These are phyloP conservation scores for Aspergillus olivimuriae DNA, from an alignment of 495 filamentous ascomycete genomes.

Conservation along the genomic window DNA sequence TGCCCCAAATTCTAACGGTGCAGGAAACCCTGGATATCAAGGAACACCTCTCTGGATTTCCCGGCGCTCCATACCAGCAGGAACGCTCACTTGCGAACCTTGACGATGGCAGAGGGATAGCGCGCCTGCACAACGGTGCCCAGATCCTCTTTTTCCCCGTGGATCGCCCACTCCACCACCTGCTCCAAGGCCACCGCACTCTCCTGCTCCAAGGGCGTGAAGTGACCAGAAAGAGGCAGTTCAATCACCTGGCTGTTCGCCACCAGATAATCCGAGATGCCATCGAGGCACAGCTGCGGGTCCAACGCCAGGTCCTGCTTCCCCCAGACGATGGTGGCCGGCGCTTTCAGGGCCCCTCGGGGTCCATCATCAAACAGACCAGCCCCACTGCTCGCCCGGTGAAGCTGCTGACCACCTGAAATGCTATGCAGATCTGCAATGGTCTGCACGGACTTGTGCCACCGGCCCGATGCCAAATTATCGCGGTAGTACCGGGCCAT, in stretches of 20 bases:
- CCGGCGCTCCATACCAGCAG: neutral
- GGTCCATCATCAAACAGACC: constrained; percentile 42
- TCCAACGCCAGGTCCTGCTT: constrained; percentile 37
- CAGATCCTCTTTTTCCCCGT: constrained; percentile 33
- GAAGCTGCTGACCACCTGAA: constrained; percentile 16
- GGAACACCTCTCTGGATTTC: too few species aligned
- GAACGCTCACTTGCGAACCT: constrained; percentile 23
- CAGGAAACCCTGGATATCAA: too few species aligned
- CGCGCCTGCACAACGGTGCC: constrained; percentile 18
- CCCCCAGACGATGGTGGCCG: constrained; percentile 49
- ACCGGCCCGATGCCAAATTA: constrained; percentile 25
- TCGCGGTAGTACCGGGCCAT: constrained; percentile 48
- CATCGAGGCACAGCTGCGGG: constrained; percentile 33
- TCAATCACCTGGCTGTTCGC: constrained; percentile 34
- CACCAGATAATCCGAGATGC: constrained; percentile 37
- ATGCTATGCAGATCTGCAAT: constrained; percentile 38
- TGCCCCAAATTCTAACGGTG: too few species aligned
- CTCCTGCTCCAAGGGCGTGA: constrained; percentile 36
- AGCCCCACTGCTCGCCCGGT: constrained; percentile 28
- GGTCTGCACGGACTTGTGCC: constrained; percentile 45
- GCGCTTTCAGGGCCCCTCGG: constrained; percentile 38
- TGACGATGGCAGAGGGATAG: constrained; percentile 29
- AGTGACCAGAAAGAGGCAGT: constrained; percentile 35
- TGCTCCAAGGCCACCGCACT: constrained; percentile 28
- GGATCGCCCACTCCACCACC: constrained; percentile 30